These are phyloP conservation scores for Dothistroma pini DNA, from an alignment of 2,329 filamentous ascomycete genomes.

Conservation along the genomic window DNA sequence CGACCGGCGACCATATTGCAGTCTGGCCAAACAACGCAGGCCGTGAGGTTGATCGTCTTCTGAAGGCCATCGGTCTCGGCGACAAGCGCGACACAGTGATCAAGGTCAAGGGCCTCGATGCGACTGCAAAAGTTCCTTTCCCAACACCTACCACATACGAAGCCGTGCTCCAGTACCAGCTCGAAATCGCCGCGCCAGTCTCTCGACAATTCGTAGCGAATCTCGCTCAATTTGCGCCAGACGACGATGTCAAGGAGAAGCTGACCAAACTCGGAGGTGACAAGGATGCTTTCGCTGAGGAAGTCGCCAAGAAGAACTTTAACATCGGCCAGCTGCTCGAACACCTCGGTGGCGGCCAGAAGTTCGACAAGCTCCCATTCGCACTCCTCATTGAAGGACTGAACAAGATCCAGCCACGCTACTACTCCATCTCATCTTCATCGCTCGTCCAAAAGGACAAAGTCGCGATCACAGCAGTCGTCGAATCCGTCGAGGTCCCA, in stretches of 20 bases:
- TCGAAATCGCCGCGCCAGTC: slow-evolving; percentile 92
- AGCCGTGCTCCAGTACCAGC: slow-evolving; percentile 86
- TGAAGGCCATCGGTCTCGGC: slow-evolving; percentile 70
- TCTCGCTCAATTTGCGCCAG: slow-evolving; percentile 83
- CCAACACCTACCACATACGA: slow-evolving; percentile 96
- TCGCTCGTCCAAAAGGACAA: slow-evolving; percentile 90
- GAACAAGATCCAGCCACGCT: slow-evolving; percentile 92
- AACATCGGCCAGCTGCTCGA: slow-evolving; percentile 87
- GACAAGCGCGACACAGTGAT: slow-evolving; percentile 79
- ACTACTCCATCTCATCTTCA: slow-evolving; percentile 99
- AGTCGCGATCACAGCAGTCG: slow-evolving; percentile 91
- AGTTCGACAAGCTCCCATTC: slow-evolving; percentile 84
- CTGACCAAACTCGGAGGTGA: slow-evolving; percentile 85
- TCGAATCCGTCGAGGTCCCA: slow-evolving; percentile 76
- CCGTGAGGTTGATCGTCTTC: slow-evolving; percentile 84
- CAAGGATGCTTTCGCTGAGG: slow-evolving; percentile 91
- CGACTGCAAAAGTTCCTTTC: slow-evolving; percentile 96
- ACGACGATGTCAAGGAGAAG: slow-evolving; percentile 78
- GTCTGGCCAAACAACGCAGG: slow-evolving; percentile 97
- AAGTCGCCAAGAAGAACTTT: slow-evolving; percentile 74
- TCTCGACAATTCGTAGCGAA: slow-evolving; percentile 92
- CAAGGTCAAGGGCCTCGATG: slow-evolving; percentile 84
- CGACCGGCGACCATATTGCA: slow-evolving; percentile 95
- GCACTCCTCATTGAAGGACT: slow-evolving; percentile 91
- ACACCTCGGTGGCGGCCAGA: slow-evolving; percentile 65